Base-by-base conservation (phyloP, 2,329 filamentous ascomycete genomes). In the Fusarium sulawesiense region DNA sequence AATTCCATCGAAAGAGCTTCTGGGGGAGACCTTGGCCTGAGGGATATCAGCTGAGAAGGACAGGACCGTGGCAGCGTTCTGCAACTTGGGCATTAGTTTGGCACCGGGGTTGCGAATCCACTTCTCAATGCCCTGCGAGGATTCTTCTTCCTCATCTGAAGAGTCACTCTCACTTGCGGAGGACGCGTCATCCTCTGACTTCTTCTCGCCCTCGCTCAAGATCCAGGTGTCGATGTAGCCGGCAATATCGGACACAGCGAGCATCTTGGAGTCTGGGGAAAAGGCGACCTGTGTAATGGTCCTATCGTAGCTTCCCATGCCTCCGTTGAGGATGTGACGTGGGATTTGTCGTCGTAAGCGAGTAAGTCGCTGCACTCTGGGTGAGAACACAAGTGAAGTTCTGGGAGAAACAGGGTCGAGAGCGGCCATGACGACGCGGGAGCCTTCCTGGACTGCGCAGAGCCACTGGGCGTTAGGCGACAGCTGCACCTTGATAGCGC, bases 181-280 rank as follows among this genome's bases (percentile, higher is more conserved):
- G 48, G 76, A 76, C 61, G 72, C 75, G 66, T 81, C 78, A 77
- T 77, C 76, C 21, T 78, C 72, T 11, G 71, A 68, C 32, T 78
- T 75, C 56, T 81, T 77, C 59, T 78, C 73, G 5, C 67, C 70
- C 11, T 78, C 77, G 58, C 81, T 86, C 57, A 97, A 80, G 3
- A 93, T 82, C 92, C 94, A 99, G 20, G 91, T 93, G 76, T 98
- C 94, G 32, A 98, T 85, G 79, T 91, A 93, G 45, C 96, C 96
- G 45, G 92, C 90, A 55, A 98, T 81, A 78, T 98, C 95, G 49
- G 91, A 90, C 30, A 90, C 88, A 11, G 92, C 94, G 48, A 98
- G 83, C 67, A 97, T 88, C 70, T 87, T 89, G 77, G 92, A 93
- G 77, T 97, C 92, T 7, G 90, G 84, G 12, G 94, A 94, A 79